Evolutionary conservation across 495 filamentous ascomycete species (phyloP).

Genomic region (Annulohypoxylon nitens): DNA sequence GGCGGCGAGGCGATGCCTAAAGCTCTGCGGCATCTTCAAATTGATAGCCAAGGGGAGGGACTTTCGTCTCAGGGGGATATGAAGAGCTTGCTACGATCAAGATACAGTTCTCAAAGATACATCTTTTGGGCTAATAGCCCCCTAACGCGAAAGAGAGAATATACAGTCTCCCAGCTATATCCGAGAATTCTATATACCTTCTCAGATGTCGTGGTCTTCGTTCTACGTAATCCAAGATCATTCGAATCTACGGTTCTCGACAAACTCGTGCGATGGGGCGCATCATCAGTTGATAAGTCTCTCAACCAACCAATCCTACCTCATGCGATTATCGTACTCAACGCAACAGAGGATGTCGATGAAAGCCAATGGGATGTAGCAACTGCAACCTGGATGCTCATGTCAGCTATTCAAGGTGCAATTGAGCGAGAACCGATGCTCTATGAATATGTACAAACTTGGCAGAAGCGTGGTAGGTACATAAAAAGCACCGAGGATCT

Average conservation of each 20-base stretch:
- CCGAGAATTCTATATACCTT: slow-evolving; percentile 5
- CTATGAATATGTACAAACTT: slow-evolving; percentile 1
- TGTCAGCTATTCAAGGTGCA: slow-evolving; percentile 10
- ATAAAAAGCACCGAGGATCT: slow-evolving; percentile 7
- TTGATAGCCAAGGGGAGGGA: not conserved
- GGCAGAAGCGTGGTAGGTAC: not conserved
- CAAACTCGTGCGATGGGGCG: slow-evolving; percentile 9
- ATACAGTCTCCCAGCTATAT: slow-evolving; percentile 7
- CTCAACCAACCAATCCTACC: slow-evolving; percentile 7
- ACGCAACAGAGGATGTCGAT: slow-evolving; percentile 10
- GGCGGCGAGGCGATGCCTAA: slow-evolving; percentile 16
- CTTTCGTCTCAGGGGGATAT: not conserved
- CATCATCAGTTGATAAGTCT: slow-evolving; percentile 6
- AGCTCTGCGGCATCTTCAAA: not conserved
- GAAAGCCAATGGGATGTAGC: slow-evolving; percentile 5
- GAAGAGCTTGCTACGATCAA: not conserved
- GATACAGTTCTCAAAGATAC: slow-evolving; percentile 2
- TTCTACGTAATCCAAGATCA: slow-evolving; percentile 13
- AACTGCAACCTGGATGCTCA: not conserved
- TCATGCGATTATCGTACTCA: slow-evolving; percentile 4
- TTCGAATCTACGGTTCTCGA: slow-evolving; percentile 10
- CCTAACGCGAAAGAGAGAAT: slow-evolving; percentile 5
- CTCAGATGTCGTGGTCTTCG: slow-evolving; percentile 6
- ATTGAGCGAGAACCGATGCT: not conserved
- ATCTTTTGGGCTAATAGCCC: slow-evolving; percentile 5